Evolutionary conservation across 2,329 filamentous ascomycete genomes (phyloP), one percentile per base, ranked within the genome.

Genomic region (Coniochaeta prunicola): DNA sequence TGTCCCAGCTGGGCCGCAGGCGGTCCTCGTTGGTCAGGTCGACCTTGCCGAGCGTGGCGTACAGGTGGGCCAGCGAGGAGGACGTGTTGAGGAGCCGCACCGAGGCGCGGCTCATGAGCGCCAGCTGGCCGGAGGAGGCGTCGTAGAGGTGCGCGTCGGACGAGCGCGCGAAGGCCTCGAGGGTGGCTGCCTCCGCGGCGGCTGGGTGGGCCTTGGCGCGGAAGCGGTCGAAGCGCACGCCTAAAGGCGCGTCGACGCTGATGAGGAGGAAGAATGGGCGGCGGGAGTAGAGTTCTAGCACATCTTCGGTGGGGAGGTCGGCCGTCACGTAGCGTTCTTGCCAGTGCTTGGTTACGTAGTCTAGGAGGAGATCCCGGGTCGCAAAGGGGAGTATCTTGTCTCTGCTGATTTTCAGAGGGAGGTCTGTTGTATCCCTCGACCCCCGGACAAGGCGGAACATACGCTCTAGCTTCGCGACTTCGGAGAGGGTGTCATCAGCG

Each of bases 191-290:
- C n/a, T n/a, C n/a, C n/a, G n/a, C n/a, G n/a, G n/a, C n/a, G n/a
- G n/a, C n/a, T n/a, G 34, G 57, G 24, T 34, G 30, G 55, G 30
- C 13, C 34, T 48, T 24, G 56, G 12, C 33, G 62, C 84, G 85
- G 76, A 89, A 92, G 53, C 94, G 88, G 66, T 83, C 80, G 90
- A 91, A 97, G 57, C 94, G 88, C 50, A 93, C 79, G 56, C 84
- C 89, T 53, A 97, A 81, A 1, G 94, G 94, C 4, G 92, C 93
- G 73, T 97, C 93, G 54, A 97, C 86, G 71, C 91, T 93, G 68
- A 99, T 79, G 34, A 97, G 84, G 56, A 99, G 82, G 78, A 97
- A 97, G 77, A 96, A 97, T 0, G 94, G 94, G 8, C 94, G 84
- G 21, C 87, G 82, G 60, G 87, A 77, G 56, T 97, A 85, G 26